Evolutionary conservation across 257 asterid genomes (phyloP), one percentile per base, ranked within the genome.

Genomic region (Euphrasia confusa): DNA sequence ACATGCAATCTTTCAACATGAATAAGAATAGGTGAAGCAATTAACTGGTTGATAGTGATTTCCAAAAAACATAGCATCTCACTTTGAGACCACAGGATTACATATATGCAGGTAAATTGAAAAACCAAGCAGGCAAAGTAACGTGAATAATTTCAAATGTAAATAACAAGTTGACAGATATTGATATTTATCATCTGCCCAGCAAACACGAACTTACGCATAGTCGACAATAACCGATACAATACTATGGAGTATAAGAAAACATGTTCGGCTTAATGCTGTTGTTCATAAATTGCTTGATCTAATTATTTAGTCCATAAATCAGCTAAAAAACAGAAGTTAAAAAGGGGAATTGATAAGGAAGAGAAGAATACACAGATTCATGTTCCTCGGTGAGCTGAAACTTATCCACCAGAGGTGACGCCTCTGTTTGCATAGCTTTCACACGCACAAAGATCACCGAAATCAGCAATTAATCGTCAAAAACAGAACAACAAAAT

Each of bases 371-470:
- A 5, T 75, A 90, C 98, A 58, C 80, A 33, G 92, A 86, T 56
- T 77, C 74, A 48, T 79, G 44, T 47, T 77, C 85, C 80, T 83
- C 87, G 13, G 71, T 65, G 58, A 93, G 97, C 79, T 82, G 72
- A 75, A 93, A 85, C 77, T 85, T 93, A 15, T 77, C 64, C 52
- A 89, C 96, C 50, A 93, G 75, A 17, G 99, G 97, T 58, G 71
- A 64, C 61, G 97, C 99, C 80, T 93, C 99, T 32, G 94, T 79
- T 72, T 89, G 90, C 99, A 93, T 89, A 80, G 95, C 99, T 93
- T 42, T 58, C 54, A 68, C 61, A 33, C 64, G 14, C 35, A 47
- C 59, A 52, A 0, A 21, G 2, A 45, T 2, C 13, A 42, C 21
- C 54, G 21, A 48, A 48, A 13, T 15, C 55, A 14, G 26, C 17